These are phyloP conservation scores for Phaffomyces antillensis DNA, from an alignment of 805 yeast genomes.

Conservation along the genomic window DNA sequence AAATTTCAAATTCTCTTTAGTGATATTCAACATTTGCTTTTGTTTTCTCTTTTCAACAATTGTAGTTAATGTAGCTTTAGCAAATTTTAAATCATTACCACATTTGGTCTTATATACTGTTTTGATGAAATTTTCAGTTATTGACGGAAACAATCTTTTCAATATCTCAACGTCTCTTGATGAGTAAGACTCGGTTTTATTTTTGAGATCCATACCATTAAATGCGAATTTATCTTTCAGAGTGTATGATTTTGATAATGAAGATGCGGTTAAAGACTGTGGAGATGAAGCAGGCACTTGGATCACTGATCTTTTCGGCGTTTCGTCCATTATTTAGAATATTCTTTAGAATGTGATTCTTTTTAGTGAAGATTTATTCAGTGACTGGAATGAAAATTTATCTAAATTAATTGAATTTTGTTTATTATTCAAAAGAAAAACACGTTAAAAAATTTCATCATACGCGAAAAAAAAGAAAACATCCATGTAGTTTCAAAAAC, in stretches of 20 bases:
- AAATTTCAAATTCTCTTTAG: slow-evolving; percentile 1
- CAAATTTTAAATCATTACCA: slow-evolving; percentile 24
- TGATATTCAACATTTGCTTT: slow-evolving; percentile 10
- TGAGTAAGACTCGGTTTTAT: slow-evolving; percentile 6
- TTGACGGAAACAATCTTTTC: slow-evolving; percentile 25
- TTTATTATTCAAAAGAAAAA: too few species aligned
- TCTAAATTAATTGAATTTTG: too few species aligned
- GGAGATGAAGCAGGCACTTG: slow-evolving; percentile 51
- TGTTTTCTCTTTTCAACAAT: slow-evolving; percentile 25
- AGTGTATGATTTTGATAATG: slow-evolving; percentile 6
- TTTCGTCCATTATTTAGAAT: slow-evolving; percentile 1
- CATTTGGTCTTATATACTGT: slow-evolving; percentile 34
- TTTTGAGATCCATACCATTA: slow-evolving; percentile 22
- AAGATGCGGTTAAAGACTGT: slow-evolving; percentile 1
- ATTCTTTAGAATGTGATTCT: too few species aligned
- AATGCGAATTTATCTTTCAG: slow-evolving; percentile 39
- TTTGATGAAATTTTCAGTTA: slow-evolving; percentile 28
- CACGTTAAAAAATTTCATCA: neutral
- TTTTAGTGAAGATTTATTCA: too few species aligned
- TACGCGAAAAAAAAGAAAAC: neutral
- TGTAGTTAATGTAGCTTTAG: slow-evolving; percentile 26
- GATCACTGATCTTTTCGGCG: slow-evolving; percentile 23
- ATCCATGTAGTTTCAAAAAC: too few species aligned
- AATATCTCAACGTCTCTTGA: slow-evolving; percentile 20
- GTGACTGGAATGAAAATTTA: too few species aligned